Percentiles rank a stretch among this genome's conserved stretches.
phyloP scores from a whole-genome alignment of 306 rosid species.

The Crataegus laevigata region DNA sequence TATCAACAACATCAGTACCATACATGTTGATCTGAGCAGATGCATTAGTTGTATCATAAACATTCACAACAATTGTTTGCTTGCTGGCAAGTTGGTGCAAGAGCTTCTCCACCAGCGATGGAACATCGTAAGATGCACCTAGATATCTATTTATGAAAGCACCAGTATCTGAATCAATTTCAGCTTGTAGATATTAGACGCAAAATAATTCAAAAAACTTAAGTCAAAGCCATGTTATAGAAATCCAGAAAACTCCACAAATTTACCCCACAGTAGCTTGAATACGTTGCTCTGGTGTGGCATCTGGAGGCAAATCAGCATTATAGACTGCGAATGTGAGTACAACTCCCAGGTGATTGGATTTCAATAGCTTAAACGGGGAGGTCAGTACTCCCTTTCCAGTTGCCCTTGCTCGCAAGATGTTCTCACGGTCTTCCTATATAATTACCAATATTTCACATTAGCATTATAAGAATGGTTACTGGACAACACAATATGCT shows the following conservation, averaged over 20 bases:
- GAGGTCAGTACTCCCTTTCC: constrained; percentile 93
- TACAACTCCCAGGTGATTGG: constrained; percentile 86
- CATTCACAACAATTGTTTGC: constrained; percentile 93
- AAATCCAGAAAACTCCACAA: constrained; percentile 5
- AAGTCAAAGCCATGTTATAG: background rate
- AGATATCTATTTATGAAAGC: constrained; percentile 50
- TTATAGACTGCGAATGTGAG: constrained; percentile 87
- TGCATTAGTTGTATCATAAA: constrained; percentile 78
- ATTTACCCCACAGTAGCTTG: constrained; percentile 87
- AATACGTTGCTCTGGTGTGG: constrained; percentile 61
- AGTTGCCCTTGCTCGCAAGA: constrained; percentile 84
- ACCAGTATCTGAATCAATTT: constrained; percentile 18
- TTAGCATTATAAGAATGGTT: constrained; percentile 12
- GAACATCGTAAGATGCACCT: constrained; percentile 94
- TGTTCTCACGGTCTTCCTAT: constrained; percentile 92
- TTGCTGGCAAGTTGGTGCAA: constrained; percentile 98
- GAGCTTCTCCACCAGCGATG: constrained; percentile 93
- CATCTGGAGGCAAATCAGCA: constrained; percentile 54
- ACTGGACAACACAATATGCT: background rate
- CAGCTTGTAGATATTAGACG: constrained; percentile 10
- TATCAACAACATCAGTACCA: constrained; percentile 68
- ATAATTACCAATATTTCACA: background rate
- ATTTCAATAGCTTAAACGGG: constrained; percentile 89
- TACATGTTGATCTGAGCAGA: constrained; percentile 76
- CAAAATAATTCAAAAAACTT: background rate